A percentile compares a stretch with the other conserved stretches of the same genome.
Conservation (phyloP, 495 filamentous ascomycete genomes). For the Xylaria flabelliformis region DNA sequence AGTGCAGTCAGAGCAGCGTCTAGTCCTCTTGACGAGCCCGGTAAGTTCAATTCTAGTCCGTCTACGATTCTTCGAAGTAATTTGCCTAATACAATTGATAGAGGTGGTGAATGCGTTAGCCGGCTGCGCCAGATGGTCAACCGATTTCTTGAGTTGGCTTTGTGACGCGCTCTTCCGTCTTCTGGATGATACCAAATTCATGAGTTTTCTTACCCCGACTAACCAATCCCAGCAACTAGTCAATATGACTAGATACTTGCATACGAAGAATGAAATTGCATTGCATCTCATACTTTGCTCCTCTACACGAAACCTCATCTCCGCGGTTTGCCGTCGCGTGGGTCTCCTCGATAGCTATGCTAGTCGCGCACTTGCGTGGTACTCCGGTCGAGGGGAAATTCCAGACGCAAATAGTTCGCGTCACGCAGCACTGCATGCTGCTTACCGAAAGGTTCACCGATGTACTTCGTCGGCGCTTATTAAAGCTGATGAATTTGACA, state of each 20-base stretch:
- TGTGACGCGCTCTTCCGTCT: conserved; percentile 70
- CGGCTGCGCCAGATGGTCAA: conserved; percentile 67
- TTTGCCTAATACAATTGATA: conserved; percentile 28
- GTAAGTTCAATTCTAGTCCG: conserved; percentile 46
- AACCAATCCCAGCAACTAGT: conserved; percentile 46
- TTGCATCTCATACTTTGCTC: conserved; percentile 75
- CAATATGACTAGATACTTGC: conserved; percentile 54
- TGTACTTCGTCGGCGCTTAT: conserved; percentile 48
- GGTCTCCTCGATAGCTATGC: conserved; percentile 51
- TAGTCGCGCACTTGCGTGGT: conserved; percentile 46
- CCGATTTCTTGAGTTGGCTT: conserved; percentile 72
- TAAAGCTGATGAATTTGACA: conserved; percentile 57
- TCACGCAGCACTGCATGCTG: conserved; percentile 46
- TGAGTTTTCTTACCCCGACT: conserved; percentile 47
- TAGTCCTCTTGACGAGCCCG: conserved; percentile 68
- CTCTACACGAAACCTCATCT: conserved; percentile 73
- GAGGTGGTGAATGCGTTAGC: conserved; percentile 63
- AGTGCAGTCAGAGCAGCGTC: conserved; percentile 45
- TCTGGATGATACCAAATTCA: conserved; percentile 59
- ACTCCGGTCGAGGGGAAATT: conserved; percentile 41
- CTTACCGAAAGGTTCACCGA: conserved; percentile 57
- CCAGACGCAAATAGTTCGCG: conserved; percentile 33
- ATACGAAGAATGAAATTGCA: conserved; percentile 57
- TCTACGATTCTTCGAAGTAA: neutral
- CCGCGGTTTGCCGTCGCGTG: conserved; percentile 70